Conservation (phyloP, 73 alveolate species). For the Paramecium pentaurelia region DNA sequence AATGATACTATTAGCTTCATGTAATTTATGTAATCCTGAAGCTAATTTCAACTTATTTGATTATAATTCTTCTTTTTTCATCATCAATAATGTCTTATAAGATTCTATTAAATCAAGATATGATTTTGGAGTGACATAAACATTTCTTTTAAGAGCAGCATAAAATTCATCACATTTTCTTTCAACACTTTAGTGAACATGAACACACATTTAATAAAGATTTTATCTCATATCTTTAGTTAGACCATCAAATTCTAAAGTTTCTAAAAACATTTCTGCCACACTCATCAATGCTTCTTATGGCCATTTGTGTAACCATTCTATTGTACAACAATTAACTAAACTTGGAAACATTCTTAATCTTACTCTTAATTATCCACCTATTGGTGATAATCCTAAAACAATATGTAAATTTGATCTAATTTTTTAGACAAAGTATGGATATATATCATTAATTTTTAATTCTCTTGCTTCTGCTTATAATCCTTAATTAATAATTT, state of each 20-base stretch:
- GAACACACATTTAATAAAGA: constrained; percentile 72
- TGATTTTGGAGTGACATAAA: constrained; percentile 93
- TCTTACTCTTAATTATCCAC: constrained; percentile 89
- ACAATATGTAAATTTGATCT: constrained; percentile 89
- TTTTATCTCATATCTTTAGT: constrained; percentile 83
- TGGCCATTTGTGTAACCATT: constrained; percentile 98
- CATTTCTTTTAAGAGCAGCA: constrained; percentile 81
- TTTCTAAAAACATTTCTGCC: constrained; percentile 85
- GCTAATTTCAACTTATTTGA: constrained; percentile 67
- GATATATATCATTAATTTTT: constrained; percentile 83
- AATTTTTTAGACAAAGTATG: constrained; percentile 85
- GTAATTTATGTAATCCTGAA: constrained; percentile 74
- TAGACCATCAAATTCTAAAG: constrained; percentile 80
- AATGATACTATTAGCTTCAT: constrained; percentile 74
- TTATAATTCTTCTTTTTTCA: constrained; percentile 75
- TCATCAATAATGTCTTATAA: constrained; percentile 76
- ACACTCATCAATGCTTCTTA: constrained; percentile 92
- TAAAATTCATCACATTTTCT: constrained; percentile 61
- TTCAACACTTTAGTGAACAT: constrained; percentile 72
- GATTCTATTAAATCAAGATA: constrained; percentile 82
- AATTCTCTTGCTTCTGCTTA: constrained; percentile 80
- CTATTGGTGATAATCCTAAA: constrained; percentile 94
- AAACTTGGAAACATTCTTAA: constrained; percentile 91
- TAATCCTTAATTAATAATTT: constrained; percentile 79
- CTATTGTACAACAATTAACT: constrained; percentile 91